Conservation (phyloP, 2,329 filamentous ascomycete species). For the Aureobasidium pullulans region DNA sequence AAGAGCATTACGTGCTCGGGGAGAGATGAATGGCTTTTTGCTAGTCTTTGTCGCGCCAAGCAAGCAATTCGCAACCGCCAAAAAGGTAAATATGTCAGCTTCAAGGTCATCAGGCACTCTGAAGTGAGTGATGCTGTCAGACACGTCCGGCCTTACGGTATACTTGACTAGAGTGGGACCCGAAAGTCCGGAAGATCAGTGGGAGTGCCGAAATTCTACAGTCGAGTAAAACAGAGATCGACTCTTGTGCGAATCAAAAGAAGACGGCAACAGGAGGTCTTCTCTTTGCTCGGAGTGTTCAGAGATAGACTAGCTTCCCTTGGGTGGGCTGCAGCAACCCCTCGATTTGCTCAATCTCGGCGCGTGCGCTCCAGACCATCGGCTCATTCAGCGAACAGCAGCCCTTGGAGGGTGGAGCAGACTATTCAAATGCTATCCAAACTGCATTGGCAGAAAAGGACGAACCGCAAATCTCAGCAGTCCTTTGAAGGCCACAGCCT, state of each 20-base stretch:
- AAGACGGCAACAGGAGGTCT: not conserved
- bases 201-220: not conserved
- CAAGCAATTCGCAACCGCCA: not conserved
- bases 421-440: constrained; percentile 14
- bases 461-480: constrained; percentile 10
- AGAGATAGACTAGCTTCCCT: constrained; percentile 8
- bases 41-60: constrained; percentile 6
- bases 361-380: constrained; percentile 13
- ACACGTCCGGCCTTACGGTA: not conserved
- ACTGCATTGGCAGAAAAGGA: constrained; percentile 14
- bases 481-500: constrained; percentile 10
- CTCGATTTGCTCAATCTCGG: constrained; percentile 14
- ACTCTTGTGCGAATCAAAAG: not conserved
- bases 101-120: constrained; percentile 1
- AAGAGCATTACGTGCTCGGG: constrained; percentile 4
- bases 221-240: not conserved
- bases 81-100: constrained; percentile 2
- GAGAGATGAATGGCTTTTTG: constrained; percentile 5
- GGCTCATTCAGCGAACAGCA: constrained; percentile 5
- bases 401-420: constrained; percentile 8
- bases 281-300: not conserved
- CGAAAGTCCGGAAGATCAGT: not conserved
- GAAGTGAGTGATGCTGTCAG: not conserved
- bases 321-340: constrained; percentile 11
- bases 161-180: not conserved